Percentiles rank a stretch among this genome's conserved stretches.
phyloP scores from a whole-genome alignment of 164 flowering plant genomes.

The Umbilicus rupestris region DNA sequence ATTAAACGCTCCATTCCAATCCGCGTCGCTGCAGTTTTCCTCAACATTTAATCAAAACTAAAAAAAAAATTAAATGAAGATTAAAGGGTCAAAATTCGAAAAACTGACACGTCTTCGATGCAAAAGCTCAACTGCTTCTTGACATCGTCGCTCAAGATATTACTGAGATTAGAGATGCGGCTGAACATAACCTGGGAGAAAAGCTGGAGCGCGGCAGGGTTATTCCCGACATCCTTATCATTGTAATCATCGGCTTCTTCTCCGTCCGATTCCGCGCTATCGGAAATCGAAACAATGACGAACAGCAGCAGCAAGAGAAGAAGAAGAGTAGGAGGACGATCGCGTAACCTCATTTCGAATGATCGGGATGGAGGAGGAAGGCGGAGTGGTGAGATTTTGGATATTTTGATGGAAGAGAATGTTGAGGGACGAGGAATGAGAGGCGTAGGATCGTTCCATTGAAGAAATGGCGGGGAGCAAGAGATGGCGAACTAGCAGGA shows the following conservation, averaged over 20 bases:
- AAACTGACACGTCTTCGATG: conserved; percentile 48
- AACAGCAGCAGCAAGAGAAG: not conserved
- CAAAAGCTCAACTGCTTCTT: conserved; percentile 39
- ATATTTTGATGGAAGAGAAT: not conserved
- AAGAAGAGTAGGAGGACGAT: too few species aligned
- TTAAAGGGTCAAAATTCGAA: not conserved
- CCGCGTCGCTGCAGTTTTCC: conserved; percentile 41
- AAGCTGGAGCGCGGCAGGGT: conserved; percentile 30
- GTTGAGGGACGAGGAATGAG: not conserved
- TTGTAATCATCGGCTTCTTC: conserved; percentile 6
- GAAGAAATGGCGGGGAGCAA: conserved; percentile 32
- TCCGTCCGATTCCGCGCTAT: not conserved
- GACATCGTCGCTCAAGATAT: conserved; percentile 31
- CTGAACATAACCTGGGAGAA: conserved; percentile 25
- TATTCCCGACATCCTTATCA: conserved; percentile 9
- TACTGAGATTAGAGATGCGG: conserved; percentile 36
- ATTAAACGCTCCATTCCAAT: conserved; percentile 80
- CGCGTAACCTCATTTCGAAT: not conserved
- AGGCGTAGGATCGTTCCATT: not conserved
- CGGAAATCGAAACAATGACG: not conserved
- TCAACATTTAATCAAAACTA: not conserved
- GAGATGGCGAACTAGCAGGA: too few species aligned
- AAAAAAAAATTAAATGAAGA: too few species aligned
- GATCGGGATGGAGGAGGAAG: not conserved
- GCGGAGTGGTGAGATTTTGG: not conserved